Percentiles rank a stretch among this genome's conserved stretches.
Conservation (phyloP, 2,329 filamentous ascomycete species). For the Trichoderma oligosporum region DNA sequence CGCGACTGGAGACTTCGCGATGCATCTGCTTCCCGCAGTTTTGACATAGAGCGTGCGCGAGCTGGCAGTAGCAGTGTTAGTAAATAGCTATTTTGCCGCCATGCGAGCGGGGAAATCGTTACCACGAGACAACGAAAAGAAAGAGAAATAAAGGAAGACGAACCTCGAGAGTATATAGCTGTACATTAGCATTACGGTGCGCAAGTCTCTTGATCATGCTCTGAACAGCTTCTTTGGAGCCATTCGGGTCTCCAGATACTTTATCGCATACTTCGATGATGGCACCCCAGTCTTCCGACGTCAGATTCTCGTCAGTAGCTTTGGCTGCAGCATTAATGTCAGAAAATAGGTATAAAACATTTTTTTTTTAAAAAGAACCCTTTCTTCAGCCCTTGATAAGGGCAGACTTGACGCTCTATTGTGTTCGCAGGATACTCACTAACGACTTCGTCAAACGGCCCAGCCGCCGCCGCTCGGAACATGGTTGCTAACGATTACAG, state of each 20-base stretch:
- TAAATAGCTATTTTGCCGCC: not conserved
- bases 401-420: not conserved
- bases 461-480: constrained; percentile 55
- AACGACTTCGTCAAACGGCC: constrained; percentile 58
- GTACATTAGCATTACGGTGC: constrained; percentile 92
- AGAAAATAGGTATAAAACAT: constrained; percentile 9
- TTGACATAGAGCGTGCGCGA: constrained; percentile 85
- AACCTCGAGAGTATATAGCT: constrained; percentile 89
- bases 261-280: constrained; percentile 63
- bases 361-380: too few relatives aligned
- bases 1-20: constrained; percentile 82
- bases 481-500: constrained; percentile 38
- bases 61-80: constrained; percentile 42
- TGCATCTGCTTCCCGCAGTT: constrained; percentile 87
- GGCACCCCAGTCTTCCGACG: constrained; percentile 68
- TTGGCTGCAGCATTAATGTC: constrained; percentile 44
- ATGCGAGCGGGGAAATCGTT: constrained; percentile 12
- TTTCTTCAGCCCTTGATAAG: not conserved
- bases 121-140: not conserved
- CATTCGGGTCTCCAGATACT: constrained; percentile 51
- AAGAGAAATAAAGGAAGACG: constrained; percentile 23
- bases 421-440: constrained; percentile 42
- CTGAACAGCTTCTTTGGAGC: constrained; percentile 78
- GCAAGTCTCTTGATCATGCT: constrained; percentile 88
- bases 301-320: constrained; percentile 97